Conservation (phyloP, 176 grass and related monocot genomes). For the Alloteropsis semialata region DNA sequence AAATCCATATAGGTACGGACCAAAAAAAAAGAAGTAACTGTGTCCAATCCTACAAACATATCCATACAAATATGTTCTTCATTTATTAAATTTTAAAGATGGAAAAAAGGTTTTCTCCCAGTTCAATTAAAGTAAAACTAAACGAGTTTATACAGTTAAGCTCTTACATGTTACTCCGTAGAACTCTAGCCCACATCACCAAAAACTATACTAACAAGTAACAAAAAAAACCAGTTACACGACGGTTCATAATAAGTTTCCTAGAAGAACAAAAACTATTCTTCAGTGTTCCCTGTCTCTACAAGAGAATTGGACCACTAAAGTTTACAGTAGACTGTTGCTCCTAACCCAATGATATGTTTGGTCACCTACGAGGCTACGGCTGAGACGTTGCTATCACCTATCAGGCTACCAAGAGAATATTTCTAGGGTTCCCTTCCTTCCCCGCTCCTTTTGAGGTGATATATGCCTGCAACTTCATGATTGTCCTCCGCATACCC, state of each 20-base stretch:
- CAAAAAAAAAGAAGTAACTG: not conserved
- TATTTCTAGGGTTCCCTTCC: conserved; percentile 84
- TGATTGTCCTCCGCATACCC: conserved; percentile 41
- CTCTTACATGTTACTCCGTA: not conserved
- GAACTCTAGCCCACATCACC: not conserved
- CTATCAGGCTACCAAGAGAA: conserved; percentile 60
- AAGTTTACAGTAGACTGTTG: conserved; percentile 47
- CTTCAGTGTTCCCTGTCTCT: not conserved
- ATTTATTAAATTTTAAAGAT: not conserved
- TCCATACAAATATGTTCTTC: too few relatives aligned
- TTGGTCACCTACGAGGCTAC: conserved; percentile 45
- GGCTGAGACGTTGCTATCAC: conserved; percentile 50
- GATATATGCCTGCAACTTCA: conserved; percentile 43
- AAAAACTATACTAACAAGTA: not conserved
- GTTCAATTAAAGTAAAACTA: not conserved
- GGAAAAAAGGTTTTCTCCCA: not conserved
- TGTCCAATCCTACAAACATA: not conserved
- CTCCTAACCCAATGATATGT: conserved; percentile 80
- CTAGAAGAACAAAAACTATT: not conserved
- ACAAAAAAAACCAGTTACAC: not conserved
- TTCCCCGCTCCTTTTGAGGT: conserved; percentile 44
- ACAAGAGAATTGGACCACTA: conserved; percentile 29
- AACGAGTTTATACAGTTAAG: not conserved
- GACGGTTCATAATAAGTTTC: not conserved
- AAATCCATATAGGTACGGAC: not conserved